Evolutionary conservation across 2,329 filamentous ascomycete genomes (phyloP).

Genomic region (Trichoderma sp.): DNA sequence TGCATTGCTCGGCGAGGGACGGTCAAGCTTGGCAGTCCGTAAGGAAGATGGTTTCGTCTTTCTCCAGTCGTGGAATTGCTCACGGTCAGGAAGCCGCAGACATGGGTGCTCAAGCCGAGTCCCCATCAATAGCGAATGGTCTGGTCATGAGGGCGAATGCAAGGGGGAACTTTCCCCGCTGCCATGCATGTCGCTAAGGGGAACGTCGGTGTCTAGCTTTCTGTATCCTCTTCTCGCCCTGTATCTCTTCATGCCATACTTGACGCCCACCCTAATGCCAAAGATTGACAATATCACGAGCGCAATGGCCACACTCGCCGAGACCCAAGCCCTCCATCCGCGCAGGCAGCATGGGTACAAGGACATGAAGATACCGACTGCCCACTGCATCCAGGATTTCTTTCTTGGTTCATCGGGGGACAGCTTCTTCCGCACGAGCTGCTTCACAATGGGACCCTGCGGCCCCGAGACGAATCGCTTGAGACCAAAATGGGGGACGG

Average conservation of each 20-base stretch:
- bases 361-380: slow-evolving; percentile 4
- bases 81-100: no score
- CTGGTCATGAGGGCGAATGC: not conserved
- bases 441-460: not conserved
- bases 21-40: no score
- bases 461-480: slow-evolving; percentile 7
- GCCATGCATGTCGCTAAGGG: not conserved
- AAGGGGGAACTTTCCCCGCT: not conserved
- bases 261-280: not conserved
- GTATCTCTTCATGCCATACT: not conserved
- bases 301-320: not conserved
- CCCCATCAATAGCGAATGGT: not conserved
- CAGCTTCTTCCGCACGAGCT: slow-evolving; percentile 5
- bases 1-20: no score
- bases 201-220: slow-evolving; percentile 10
- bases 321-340: slow-evolving; percentile 5
- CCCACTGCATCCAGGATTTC: slow-evolving; percentile 12
- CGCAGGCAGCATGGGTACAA: slow-evolving; percentile 15
- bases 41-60: no score
- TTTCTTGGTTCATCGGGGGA: not conserved
- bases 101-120: not conserved
- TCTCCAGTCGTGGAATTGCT: no score
- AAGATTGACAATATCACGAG: slow-evolving; percentile 1
- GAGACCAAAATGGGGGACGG: not conserved
- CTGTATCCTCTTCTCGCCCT: slow-evolving; percentile 8